Percentiles rank a stretch among this genome's conserved stretches.
phyloP scores from a whole-genome alignment of 805 yeast genomes.

The Kodamaea leandrae region DNA sequence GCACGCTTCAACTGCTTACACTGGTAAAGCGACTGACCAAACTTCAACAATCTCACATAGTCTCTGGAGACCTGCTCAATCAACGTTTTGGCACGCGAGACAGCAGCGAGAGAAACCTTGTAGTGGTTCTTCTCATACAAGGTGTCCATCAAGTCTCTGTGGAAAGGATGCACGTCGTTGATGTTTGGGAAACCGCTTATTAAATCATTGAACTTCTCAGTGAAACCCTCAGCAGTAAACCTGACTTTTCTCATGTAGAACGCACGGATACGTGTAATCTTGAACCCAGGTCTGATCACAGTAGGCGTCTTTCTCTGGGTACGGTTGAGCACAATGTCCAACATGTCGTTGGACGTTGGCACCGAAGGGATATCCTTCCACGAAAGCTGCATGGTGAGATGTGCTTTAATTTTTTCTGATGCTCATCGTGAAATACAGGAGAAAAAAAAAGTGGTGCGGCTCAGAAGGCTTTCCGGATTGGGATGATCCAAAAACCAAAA shows the following conservation, averaged over 20 bases:
- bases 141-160: slow-evolving; percentile 96
- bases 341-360: slow-evolving; percentile 85
- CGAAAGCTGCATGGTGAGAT: slow-evolving; percentile 76
- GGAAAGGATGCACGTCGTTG: slow-evolving; percentile 97
- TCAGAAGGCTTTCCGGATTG: slow-evolving; percentile 11
- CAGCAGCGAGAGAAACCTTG: slow-evolving; percentile 92
- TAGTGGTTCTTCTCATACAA: slow-evolving; percentile 97
- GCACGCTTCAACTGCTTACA: slow-evolving; percentile 98
- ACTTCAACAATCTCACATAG: slow-evolving; percentile 88
- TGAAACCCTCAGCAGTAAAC: slow-evolving; percentile 93
- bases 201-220: slow-evolving; percentile 85
- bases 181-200: slow-evolving; percentile 91
- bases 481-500: no score
- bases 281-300: slow-evolving; percentile 95
- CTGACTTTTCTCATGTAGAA: slow-evolving; percentile 98
- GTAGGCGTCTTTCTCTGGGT: slow-evolving; percentile 99
- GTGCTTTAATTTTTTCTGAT: slow-evolving; percentile 5
- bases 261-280: slow-evolving; percentile 92
- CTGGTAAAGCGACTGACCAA: slow-evolving; percentile 96
- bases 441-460: slow-evolving; percentile 14
- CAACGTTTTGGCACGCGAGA: slow-evolving; percentile 88
- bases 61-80: slow-evolving; percentile 96
- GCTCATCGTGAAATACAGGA: slow-evolving; percentile 4
- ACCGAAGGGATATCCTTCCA: slow-evolving; percentile 99
- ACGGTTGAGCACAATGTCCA: slow-evolving; percentile 94